Evolutionary conservation across 1,284 basidiomycete species (phyloP), one percentile per base, ranked within the genome.

Genomic region (Bondarzewia mesenterica): DNA sequence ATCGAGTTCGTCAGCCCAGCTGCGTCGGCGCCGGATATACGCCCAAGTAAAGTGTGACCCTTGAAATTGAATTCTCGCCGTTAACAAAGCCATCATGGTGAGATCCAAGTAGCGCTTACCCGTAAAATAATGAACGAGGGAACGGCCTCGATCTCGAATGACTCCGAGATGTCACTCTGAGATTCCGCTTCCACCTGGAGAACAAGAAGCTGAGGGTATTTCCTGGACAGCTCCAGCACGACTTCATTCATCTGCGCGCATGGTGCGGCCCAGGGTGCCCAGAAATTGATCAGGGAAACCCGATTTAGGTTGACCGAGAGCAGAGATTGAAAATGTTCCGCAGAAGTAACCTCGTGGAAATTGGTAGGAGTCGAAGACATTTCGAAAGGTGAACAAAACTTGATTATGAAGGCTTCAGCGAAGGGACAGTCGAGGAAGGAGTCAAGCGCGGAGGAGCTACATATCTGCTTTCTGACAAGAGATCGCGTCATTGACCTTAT

Each of bases 131-230:
- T 68, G 58, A 94, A 88, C 1, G 84, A 75, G 0, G 96, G 95
- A 3, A 99, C 95, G 7, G 89, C 82, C 60, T 94, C 84, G 50
- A 99, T 80, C 25, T 93, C 86, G 59, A 99, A 99, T 5, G 89
- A 92, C 62, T 97, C 94, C 4, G 93, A 77, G 45, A 99, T 94
- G 48, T 98, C 95, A 12, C 79, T 67, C 58, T 92, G 83, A 15
- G 74, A 68, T 66, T 99, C 94, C 1, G 94, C 95, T 63, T 98
- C 92, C 35, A 98, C 89, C 85, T 84, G 78, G n/a, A 95, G 70
- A 52, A 89, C 85, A 20, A 94, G 71, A 1, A 88, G 63, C 7
- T 73, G 60, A 0, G 83, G 75, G 59, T 91, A 80, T 62, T 86
- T 86, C 54, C 74, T 75, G 1, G 91, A 80, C 27, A 93, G 73